A percentile compares a stretch with the other conserved stretches of the same genome.
Evolutionary conservation across 768 basidiomycete genomes (phyloP).

Genomic region (Tricholoma bakamatsutake): DNA sequence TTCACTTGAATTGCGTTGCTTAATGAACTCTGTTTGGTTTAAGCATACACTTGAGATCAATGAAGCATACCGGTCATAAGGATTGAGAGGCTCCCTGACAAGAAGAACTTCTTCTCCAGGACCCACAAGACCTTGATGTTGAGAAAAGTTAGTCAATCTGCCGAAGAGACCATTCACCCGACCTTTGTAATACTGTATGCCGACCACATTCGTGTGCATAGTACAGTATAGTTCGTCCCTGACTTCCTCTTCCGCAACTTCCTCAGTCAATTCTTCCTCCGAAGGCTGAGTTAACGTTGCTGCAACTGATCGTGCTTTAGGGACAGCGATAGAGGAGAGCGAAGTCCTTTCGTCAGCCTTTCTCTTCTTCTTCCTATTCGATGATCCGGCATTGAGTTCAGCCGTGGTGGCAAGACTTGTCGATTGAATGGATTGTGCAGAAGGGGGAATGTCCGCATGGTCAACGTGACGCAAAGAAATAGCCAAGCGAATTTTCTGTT

Average conservation of each 20-base stretch:
- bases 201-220: constrained; percentile 61
- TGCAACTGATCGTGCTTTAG: constrained; percentile 2
- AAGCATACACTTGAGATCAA: neutral
- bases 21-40: neutral
- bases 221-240: constrained; percentile 66
- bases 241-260: constrained; percentile 39
- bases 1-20: constrained; percentile 80
- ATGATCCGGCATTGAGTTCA: constrained; percentile 15
- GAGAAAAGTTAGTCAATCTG: constrained; percentile 8
- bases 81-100: constrained; percentile 59
- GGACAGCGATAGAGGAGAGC: neutral
- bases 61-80: constrained; percentile 52
- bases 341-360: constrained; percentile 23
- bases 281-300: constrained; percentile 12
- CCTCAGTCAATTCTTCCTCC: constrained; percentile 39
- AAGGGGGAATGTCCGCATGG: constrained; percentile 48
- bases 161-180: constrained; percentile 1
- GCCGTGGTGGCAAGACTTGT: constrained; percentile 5
- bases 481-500: constrained; percentile 56
- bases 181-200: constrained; percentile 81
- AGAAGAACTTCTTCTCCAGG: constrained; percentile 72
- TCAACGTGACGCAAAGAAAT: constrained; percentile 49
- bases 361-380: constrained; percentile 36
- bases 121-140: constrained; percentile 62
- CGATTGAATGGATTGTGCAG: constrained; percentile 24